Percentiles rank a stretch among this genome's conserved stretches.
Conservation (phyloP, 345 rosid genomes). For the Citrus glauca region DNA sequence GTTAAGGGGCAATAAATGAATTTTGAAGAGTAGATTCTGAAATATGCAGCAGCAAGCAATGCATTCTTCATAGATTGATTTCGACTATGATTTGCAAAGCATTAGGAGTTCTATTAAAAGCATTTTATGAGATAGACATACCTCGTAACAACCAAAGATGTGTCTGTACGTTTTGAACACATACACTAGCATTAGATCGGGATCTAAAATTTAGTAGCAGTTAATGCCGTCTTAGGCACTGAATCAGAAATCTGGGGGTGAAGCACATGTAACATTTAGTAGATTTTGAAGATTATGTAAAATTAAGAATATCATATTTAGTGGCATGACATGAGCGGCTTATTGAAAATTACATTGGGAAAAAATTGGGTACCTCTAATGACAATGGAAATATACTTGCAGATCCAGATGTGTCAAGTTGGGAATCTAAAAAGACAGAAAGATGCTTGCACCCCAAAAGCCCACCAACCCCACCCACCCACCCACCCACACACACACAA, state of each 20-base stretch:
- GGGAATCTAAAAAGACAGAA: not conserved
- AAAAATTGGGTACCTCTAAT: not conserved
- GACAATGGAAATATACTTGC: not conserved
- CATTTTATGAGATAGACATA: not conserved
- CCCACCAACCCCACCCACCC: no score
- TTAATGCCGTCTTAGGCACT: not conserved
- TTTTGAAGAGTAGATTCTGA: not conserved
- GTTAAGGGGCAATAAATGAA: not conserved
- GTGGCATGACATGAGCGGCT: not conserved
- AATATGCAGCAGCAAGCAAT: not conserved
- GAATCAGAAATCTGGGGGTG: not conserved
- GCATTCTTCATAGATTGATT: not conserved
- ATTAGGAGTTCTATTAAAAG: not conserved
- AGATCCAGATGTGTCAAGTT: not conserved
- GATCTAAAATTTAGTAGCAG: not conserved
- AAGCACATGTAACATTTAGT: not conserved
- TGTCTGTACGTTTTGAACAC: not conserved
- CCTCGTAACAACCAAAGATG: no score
- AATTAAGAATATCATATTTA: not conserved
- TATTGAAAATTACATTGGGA: not conserved
- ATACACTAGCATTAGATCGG: not conserved
- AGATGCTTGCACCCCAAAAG: not conserved
- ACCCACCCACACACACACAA: no score
- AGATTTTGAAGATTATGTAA: not conserved
- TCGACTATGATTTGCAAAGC: not conserved